Evolutionary conservation across 1,284 basidiomycete species (phyloP), one percentile per base, ranked within the genome.

Genomic region (Ustanciosporium gigantosporum): DNA sequence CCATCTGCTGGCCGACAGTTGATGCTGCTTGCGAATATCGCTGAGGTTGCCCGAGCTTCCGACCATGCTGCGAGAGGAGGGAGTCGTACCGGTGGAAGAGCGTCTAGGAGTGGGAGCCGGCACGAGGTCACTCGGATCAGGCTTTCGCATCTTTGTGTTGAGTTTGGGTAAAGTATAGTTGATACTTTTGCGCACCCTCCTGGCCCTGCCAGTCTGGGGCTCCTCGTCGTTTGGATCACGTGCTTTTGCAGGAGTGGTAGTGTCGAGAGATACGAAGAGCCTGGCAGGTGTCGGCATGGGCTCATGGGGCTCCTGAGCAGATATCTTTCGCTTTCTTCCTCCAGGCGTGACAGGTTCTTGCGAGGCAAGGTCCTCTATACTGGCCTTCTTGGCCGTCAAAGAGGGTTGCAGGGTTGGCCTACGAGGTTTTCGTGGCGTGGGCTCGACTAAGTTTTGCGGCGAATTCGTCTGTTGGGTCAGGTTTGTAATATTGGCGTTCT

Each of bases 131-230:
- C 39, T 53, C 1, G 69, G 69, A 36, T 76, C 74, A 2, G 75
- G 75, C 37, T 76, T 77, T 29, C 75, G 67, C 75, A 77, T 77
- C 67, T 77, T 77, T 29, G 75, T 77, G 47, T 77, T 77, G 38
- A 77, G 67, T 36, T 77, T 77, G 3, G 75, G 75, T 21, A 77
- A 41, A 2, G 74, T 69, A 34, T 77, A 77, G 42, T 77, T 77
- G 52, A 77, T 53, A 46, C 68, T 73, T 43, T 69, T 70, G 32
- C 73, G 70, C 21, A 65, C 41, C 17, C 73, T 60, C 13, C 69
- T 37, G 1, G 60, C 43, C 6, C 61, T 50, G 2, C 52, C 59
- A 4, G 59, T 56, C 19, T 52, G 47, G 3, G 48, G 38, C 3
- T 51, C 51, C 13, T n/a, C 4, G 2, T 53, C 52, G 9, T 19